phyloP scores from a whole-genome alignment of 2,329 filamentous ascomycete genomes.

The Pseudocercospora fuligena region DNA sequence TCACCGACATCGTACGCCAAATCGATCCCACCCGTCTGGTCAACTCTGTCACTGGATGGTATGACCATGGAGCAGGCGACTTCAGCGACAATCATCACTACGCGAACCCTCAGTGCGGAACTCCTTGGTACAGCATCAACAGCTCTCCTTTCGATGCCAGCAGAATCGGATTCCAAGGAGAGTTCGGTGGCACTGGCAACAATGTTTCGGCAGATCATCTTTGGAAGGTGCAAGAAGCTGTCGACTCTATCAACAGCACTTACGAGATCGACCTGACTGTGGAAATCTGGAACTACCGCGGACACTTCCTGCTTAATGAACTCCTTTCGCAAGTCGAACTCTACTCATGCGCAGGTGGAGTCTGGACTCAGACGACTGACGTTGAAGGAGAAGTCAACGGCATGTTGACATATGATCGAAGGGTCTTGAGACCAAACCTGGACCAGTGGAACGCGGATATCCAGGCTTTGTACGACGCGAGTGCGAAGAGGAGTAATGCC shows the following conservation, averaged over 20 bases:
- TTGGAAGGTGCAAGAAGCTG: slow-evolving; percentile 66
- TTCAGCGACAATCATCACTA: slow-evolving; percentile 74
- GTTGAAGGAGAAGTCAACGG: slow-evolving; percentile 78
- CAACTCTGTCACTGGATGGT: slow-evolving; percentile 68
- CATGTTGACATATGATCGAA: slow-evolving; percentile 66
- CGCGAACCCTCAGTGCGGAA: slow-evolving; percentile 71
- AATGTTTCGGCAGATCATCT: slow-evolving; percentile 67
- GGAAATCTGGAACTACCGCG: slow-evolving; percentile 69
- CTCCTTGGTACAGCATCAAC: slow-evolving; percentile 66
- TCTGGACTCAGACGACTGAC: slow-evolving; percentile 76
- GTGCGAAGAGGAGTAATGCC: slow-evolving; percentile 29
- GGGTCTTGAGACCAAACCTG: slow-evolving; percentile 56
- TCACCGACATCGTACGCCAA: slow-evolving; percentile 60
- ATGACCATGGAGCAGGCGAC: slow-evolving; percentile 70
- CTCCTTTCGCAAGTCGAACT: slow-evolving; percentile 55
- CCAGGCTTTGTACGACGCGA: slow-evolving; percentile 63
- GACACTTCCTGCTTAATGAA: slow-evolving; percentile 56
- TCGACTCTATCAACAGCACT: slow-evolving; percentile 66
- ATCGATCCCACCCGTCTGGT: slow-evolving; percentile 69
- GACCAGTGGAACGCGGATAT: slow-evolving; percentile 67
- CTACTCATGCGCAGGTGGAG: slow-evolving; percentile 68
- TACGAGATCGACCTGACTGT: slow-evolving; percentile 68
- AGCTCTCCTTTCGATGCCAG: slow-evolving; percentile 61
- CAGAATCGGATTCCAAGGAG: slow-evolving; percentile 71
- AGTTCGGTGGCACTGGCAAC: slow-evolving; percentile 72